Base-by-base conservation (phyloP, 2,329 filamentous ascomycete species). In the Xylariaceae sp. region DNA sequence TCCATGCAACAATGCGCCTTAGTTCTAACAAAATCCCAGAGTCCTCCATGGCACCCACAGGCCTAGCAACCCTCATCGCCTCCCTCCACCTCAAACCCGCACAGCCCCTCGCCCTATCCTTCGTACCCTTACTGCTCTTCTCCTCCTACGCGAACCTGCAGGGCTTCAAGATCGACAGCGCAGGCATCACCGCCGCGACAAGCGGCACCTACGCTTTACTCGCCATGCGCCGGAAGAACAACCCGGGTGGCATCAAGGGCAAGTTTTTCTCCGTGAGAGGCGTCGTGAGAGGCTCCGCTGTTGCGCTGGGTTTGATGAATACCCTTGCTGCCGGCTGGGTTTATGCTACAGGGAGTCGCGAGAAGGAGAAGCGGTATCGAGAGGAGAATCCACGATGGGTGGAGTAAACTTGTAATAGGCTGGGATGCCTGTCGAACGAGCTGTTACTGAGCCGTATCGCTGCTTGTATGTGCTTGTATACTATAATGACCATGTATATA, bases 141-240 rank as follows among this genome's bases (percentile, higher is more conserved):
- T 68, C 72, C 43, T 74, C 71, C 59, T 82, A 82, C 65, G 71
- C 80, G 57, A 80, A 79, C 61, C 71, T 82, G 6, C 75, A 77
- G 17, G 78, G 78, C 47, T 80, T 76, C 66, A 73, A 72, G 49
- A 77, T 75, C 41, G 77, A 79, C 58, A 71, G 71, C 45, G 79
- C 77, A 2, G 79, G 76, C 40, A 64, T 81, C 45, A 71, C 74
- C 0, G 75, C 75, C 42, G 76, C 78, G 14, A 76, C 75, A 66
- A 78, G 74, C 36, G 78, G 77, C 22, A 67, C 80, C 14, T 82
- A 82, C 60, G 72, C 74, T 4, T 64, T 82, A 29, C 65, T 81
- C 40, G 76, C 78, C 1, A 61, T 78, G 49, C 73, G 78, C 35
- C 65, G 74, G 17, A 69, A 55, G 50, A n/a, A n/a, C n/a, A 61